Percentiles rank a stretch among this genome's conserved stretches.
Conservation (phyloP, 768 basidiomycete genomes). For the Phanerochaete sordida region DNA sequence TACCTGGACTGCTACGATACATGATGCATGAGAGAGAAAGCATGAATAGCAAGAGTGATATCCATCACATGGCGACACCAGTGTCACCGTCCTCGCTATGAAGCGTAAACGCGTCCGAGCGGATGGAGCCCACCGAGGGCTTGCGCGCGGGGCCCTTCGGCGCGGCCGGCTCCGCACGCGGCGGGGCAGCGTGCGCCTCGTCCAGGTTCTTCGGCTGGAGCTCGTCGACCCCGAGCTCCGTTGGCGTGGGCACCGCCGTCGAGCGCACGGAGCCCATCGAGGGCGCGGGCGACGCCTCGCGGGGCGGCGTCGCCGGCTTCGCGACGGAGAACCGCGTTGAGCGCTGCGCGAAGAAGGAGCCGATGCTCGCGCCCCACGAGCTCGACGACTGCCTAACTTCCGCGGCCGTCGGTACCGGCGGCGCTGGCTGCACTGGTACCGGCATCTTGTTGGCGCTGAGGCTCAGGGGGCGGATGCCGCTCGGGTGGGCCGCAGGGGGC, state of each 20-base stretch:
- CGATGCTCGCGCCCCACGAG: conserved; percentile 43
- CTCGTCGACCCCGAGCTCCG: conserved; percentile 14
- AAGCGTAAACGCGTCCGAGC: not conserved
- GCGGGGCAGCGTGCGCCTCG: conserved; percentile 3
- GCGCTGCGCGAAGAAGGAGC: conserved; percentile 44
- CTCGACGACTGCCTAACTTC: conserved; percentile 33
- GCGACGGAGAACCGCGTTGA: conserved; percentile 33
- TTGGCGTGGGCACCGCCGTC: conserved; percentile 8
- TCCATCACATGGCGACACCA: not conserved
- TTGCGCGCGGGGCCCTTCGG: not conserved
- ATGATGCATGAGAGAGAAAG: not conserved
- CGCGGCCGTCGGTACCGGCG: too few relatives aligned
- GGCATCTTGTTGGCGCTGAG: conserved; percentile 16
- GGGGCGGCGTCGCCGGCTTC: conserved; percentile 12
- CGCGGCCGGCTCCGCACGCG: not conserved
- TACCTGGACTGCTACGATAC: not conserved
- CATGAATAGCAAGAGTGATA: not conserved
- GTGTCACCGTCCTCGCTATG: not conserved
- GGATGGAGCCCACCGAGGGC: not conserved
- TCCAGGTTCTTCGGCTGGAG: conserved; percentile 18
- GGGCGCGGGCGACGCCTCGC: conserved; percentile 16
- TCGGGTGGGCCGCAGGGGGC: conserved; percentile 13
- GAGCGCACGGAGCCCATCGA: conserved; percentile 11
- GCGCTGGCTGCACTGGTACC: conserved; percentile 23
- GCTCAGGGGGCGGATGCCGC: conserved; percentile 26